Conservation (phyloP, 139 green algal genomes). For the Coccomyxa sp. region DNA sequence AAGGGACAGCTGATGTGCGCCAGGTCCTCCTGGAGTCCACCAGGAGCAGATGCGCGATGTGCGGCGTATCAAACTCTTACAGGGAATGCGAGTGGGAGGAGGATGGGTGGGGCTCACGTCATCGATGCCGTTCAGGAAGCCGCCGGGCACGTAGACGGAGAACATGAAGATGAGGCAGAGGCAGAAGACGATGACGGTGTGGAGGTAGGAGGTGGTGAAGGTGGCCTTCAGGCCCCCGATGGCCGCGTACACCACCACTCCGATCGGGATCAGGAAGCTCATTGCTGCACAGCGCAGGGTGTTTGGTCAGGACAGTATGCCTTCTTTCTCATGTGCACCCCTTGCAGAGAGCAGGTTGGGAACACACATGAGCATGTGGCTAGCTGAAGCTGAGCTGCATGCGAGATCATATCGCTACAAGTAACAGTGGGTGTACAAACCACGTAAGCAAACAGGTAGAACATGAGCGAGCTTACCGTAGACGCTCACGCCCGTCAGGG, state of each 20-base stretch:
- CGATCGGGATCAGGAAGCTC: constrained; percentile 9
- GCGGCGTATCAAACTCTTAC: background rate
- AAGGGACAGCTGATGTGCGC: background rate
- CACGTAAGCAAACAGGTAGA: background rate
- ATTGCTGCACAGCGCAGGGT: background rate
- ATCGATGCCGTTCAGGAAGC: background rate
- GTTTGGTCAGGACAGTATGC: background rate
- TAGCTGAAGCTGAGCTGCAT: background rate
- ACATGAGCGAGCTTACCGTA: background rate
- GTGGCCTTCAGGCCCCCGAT: background rate
- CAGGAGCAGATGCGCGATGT: background rate
- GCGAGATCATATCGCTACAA: background rate
- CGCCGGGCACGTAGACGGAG: background rate
- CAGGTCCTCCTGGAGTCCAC: background rate
- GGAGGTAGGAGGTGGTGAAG: background rate
- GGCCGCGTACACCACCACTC: constrained; percentile 5
- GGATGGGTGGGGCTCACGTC: background rate
- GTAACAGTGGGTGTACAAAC: background rate
- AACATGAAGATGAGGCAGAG: constrained; percentile 17
- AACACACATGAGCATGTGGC: background rate
- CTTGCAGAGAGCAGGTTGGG: background rate
- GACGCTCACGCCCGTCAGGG: constrained; percentile 6
- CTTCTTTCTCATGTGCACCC: too few species aligned
- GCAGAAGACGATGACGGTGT: constrained; percentile 11
- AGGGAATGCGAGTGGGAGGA: background rate